Conservation (phyloP, 2,329 filamentous ascomycete genomes). For the Teratosphaeria gauchensis region DNA sequence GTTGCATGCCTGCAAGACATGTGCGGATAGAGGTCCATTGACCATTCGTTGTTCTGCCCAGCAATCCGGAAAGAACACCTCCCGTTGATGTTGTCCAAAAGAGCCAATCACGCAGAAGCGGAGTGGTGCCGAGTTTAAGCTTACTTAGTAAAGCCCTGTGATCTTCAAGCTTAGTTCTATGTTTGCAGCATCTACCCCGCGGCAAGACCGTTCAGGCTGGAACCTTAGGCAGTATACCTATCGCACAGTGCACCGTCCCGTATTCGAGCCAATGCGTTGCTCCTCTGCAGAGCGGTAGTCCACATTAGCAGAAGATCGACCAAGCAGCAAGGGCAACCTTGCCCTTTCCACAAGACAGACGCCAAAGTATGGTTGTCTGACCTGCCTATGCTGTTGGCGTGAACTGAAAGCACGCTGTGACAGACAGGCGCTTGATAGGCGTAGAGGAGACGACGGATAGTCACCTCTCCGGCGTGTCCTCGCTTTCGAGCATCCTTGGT, state of each 20-base stretch:
- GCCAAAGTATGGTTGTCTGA: background rate
- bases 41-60: background rate
- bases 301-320: background rate
- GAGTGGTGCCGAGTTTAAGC: background rate
- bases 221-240: no score
- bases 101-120: background rate
- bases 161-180: background rate
- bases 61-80: background rate
- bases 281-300: no score
- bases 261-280: no score
- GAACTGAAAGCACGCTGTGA: background rate
- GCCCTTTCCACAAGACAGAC: background rate
- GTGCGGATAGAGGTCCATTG: background rate
- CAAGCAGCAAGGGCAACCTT: background rate
- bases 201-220: no score
- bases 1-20: background rate
- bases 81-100: background rate
- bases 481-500: background rate
- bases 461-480: background rate
- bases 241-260: no score
- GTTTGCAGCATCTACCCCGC: background rate
- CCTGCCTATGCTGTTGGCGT: background rate
- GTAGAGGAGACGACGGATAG: background rate
- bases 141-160: background rate
- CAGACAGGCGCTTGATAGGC: background rate